These are phyloP conservation scores for Backusella liffmaniae DNA, from an alignment of 192 early-diverging fungal species.

Conservation along the genomic window DNA sequence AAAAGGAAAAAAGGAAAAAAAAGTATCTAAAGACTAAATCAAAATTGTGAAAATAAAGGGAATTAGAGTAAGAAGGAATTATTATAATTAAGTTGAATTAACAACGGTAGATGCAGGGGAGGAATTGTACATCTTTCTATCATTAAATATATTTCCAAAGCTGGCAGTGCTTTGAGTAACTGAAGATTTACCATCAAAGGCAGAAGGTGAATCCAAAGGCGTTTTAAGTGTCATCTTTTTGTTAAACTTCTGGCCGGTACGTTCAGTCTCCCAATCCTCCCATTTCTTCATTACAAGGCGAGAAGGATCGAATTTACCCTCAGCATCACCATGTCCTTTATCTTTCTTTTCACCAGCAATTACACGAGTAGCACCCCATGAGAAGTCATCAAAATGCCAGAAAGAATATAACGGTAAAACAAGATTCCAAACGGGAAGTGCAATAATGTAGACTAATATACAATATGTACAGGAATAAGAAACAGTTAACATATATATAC, in stretches of 20 bases:
- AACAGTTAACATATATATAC: background rate
- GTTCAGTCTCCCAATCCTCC: conserved; percentile 60
- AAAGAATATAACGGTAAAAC: conserved; percentile 88
- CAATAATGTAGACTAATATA: conserved; percentile 68
- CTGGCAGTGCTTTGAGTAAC: conserved; percentile 9
- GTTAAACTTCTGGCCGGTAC: conserved; percentile 44
- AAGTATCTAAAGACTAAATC: background rate
- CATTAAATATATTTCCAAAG: conserved; percentile 25
- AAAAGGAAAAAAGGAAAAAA: background rate
- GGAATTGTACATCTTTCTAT: conserved; percentile 37
- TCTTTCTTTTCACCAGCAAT: conserved; percentile 69
- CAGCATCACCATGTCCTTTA: conserved; percentile 67
- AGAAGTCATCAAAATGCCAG: conserved; percentile 94
- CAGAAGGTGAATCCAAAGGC: conserved; percentile 25
- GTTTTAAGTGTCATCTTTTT: conserved; percentile 28
- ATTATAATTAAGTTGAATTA: background rate
- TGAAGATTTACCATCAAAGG: conserved; percentile 25
- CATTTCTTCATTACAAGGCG: conserved; percentile 57
- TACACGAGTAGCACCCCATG: conserved; percentile 80
- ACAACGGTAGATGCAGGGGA: conserved; percentile 16
- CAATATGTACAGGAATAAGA: conserved; percentile 12
- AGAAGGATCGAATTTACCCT: conserved; percentile 74
- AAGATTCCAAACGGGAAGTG: conserved; percentile 93
- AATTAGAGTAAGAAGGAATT: background rate
- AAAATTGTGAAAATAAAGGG: background rate